A percentile compares a stretch with the other conserved stretches of the same genome.
phyloP scores from a whole-genome alignment of 306 rosid genomes.

The Inga oerstediana region DNA sequence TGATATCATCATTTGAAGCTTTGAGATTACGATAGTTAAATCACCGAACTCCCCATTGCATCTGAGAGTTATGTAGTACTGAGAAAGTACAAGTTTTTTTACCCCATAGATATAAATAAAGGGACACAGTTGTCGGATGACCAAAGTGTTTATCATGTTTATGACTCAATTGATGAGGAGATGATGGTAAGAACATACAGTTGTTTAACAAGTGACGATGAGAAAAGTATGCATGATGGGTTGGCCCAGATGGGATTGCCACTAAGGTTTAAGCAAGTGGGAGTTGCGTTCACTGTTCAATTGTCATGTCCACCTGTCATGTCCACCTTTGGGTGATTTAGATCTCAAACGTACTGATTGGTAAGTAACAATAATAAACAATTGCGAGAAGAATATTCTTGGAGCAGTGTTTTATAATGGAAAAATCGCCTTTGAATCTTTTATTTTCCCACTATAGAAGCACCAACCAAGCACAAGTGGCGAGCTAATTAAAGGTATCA shows the following conservation, averaged over 20 bases:
- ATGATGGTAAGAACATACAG: not conserved
- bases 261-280: slow-evolving; percentile 7
- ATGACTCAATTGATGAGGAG: not conserved
- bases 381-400: slow-evolving; percentile 13
- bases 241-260: slow-evolving; percentile 8
- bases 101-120: not conserved
- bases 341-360: not conserved
- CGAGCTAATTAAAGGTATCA: not conserved
- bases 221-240: not conserved
- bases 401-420: not conserved
- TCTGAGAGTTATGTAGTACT: not conserved
- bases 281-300: not conserved
- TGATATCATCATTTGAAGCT: not conserved
- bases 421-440: slow-evolving; percentile 26
- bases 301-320: not conserved
- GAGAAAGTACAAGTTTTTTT: not conserved
- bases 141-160: not conserved
- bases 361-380: not conserved
- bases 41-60: not conserved
- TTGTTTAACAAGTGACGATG: not conserved
- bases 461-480: slow-evolving; percentile 30
- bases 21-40: not conserved
- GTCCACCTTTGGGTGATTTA: not conserved
- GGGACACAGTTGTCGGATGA: not conserved
- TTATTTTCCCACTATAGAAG: not conserved